These are phyloP conservation scores for Xylaria arbuscula DNA, from an alignment of 2,329 filamentous ascomycete species.

Conservation along the genomic window DNA sequence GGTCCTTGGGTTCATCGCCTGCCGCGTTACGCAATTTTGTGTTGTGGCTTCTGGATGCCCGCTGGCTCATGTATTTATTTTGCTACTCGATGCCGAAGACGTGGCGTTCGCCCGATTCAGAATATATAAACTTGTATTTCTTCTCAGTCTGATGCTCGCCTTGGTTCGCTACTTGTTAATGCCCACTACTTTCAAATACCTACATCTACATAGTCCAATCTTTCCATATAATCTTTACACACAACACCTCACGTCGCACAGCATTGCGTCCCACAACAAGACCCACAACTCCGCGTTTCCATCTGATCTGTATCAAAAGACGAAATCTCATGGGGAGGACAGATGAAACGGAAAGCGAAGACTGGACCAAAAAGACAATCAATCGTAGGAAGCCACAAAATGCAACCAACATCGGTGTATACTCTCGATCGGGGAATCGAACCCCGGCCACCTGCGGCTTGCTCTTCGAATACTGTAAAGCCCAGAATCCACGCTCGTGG, in stretches of 20 bases:
- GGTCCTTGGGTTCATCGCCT: neutral
- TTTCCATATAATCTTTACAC: neutral
- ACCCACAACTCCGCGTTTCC: neutral
- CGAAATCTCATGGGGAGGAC: neutral
- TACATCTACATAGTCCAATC: too few relatives aligned
- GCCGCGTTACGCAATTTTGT: neutral
- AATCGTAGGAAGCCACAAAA: neutral
- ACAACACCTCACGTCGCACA: slow-evolving; percentile 1
- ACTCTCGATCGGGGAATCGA: slow-evolving; percentile 53
- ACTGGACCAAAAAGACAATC: neutral
- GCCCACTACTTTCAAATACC: neutral
- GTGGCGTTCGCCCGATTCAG: neutral
- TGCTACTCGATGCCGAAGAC: neutral
- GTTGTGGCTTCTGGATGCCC: neutral
- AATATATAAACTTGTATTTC: neutral
- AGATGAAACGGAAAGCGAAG: neutral
- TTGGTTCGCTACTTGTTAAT: neutral
- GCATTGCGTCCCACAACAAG: neutral
- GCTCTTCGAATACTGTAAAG: neutral
- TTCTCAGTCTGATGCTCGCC: too few relatives aligned
- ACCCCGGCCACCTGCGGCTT: slow-evolving; percentile 49
- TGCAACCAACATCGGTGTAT: neutral
- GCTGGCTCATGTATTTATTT: neutral
- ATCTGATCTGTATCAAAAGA: neutral
- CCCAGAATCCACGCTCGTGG: slow-evolving; percentile 16